These are phyloP conservation scores for Dactylorhiza incarnata DNA, from an alignment of 106 monocot genomes.

Conservation along the genomic window DNA sequence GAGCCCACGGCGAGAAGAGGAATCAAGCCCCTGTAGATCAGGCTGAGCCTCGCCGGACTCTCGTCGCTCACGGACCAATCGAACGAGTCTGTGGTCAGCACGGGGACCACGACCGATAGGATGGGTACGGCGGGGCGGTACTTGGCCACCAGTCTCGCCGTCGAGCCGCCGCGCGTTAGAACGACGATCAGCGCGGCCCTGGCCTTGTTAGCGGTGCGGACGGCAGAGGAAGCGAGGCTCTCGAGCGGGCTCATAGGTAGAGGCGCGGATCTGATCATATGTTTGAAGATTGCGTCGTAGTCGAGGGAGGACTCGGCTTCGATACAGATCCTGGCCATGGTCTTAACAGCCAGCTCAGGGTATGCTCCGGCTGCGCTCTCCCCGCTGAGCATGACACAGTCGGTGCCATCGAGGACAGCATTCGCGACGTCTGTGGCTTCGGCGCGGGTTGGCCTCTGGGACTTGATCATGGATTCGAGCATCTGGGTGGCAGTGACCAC, in stretches of 20 bases:
- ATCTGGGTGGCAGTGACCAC: conserved; percentile 71
- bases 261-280: conserved; percentile 22
- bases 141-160: conserved; percentile 48
- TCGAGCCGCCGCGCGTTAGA: conserved; percentile 44
- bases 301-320: conserved; percentile 49
- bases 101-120: conserved; percentile 43
- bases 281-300: conserved; percentile 40
- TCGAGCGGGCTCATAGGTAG: conserved; percentile 54
- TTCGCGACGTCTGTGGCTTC: conserved; percentile 70
- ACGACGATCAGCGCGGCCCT: conserved; percentile 30
- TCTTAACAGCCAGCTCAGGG: conserved; percentile 42
- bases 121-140: conserved; percentile 42
- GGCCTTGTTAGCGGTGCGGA: conserved; percentile 36
- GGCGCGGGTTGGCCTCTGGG: conserved; percentile 55
- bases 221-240: conserved; percentile 42
- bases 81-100: conserved; percentile 33
- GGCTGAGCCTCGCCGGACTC: conserved; percentile 38
- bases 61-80: conserved; percentile 42
- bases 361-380: conserved; percentile 58
- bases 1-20: conserved; percentile 41
- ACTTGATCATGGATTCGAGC: conserved; percentile 81
- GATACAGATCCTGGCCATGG: conserved; percentile 49
- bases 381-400: conserved; percentile 73
- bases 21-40: conserved; percentile 36
- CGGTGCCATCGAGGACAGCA: conserved; percentile 61